phyloP scores from a whole-genome alignment of 352 stramenopile species.

The Aphanomyces stellatus region DNA sequence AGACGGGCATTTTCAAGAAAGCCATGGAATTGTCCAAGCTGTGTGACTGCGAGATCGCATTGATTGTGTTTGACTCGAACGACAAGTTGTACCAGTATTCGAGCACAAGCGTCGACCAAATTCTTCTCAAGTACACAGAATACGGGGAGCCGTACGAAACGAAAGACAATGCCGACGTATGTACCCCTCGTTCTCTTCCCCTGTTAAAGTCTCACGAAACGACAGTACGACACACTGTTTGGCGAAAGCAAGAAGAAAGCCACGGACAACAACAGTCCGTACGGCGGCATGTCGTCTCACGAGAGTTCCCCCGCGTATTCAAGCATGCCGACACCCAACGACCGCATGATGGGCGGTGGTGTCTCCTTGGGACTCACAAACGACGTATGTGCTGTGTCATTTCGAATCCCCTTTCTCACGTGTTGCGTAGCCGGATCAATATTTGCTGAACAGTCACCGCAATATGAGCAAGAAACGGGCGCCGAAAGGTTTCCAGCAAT shows the following conservation, averaged over 20 bases:
- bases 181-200: slow-evolving; percentile 24
- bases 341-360: slow-evolving; percentile 23
- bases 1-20: slow-evolving; percentile 82
- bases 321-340: slow-evolving; percentile 24
- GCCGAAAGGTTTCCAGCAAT: slow-evolving; percentile 66
- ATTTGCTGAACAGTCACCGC: slow-evolving; percentile 38
- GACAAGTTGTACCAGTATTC: slow-evolving; percentile 82
- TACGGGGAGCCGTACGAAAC: slow-evolving; percentile 74
- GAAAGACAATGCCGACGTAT: slow-evolving; percentile 77
- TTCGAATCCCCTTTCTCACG: neutral
- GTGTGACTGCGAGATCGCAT: slow-evolving; percentile 77
- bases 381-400: slow-evolving; percentile 23
- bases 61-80: slow-evolving; percentile 84
- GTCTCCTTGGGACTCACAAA: slow-evolving; percentile 45
- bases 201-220: slow-evolving; percentile 1
- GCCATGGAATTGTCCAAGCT: slow-evolving; percentile 83
- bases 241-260: slow-evolving; percentile 62
- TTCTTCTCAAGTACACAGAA: slow-evolving; percentile 81
- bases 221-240: slow-evolving; percentile 75
- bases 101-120: slow-evolving; percentile 73
- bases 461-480: slow-evolving; percentile 49
- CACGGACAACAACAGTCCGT: slow-evolving; percentile 18
- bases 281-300: slow-evolving; percentile 24
- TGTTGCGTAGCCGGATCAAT: slow-evolving; percentile 35
- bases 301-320: slow-evolving; percentile 30